These are phyloP conservation scores for Clohesyomyces aquaticus DNA, from an alignment of 495 filamentous ascomycete species.

Conservation along the genomic window DNA sequence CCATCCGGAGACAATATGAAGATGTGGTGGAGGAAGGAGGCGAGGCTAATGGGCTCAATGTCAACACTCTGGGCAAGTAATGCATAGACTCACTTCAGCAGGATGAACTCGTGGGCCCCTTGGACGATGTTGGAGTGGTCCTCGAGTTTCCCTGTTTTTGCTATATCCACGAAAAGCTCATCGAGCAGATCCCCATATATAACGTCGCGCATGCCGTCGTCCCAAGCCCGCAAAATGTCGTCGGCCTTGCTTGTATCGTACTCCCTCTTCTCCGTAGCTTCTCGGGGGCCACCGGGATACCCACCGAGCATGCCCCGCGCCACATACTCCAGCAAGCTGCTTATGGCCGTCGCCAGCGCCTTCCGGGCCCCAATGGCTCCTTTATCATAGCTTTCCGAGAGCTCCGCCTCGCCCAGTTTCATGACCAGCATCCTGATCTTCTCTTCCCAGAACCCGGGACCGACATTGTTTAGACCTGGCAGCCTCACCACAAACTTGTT, in stretches of 20 bases:
- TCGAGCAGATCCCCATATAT: conserved; percentile 63
- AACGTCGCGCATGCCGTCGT: conserved; percentile 59
- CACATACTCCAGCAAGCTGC: conserved; percentile 62
- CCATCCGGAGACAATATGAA: conserved; percentile 67
- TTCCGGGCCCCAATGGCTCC: conserved; percentile 65
- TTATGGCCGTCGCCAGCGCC: conserved; percentile 65
- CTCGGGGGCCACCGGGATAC: conserved; percentile 43
- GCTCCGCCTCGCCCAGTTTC: conserved; percentile 59
- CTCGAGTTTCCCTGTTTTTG: conserved; percentile 58
- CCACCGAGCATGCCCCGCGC: conserved; percentile 61
- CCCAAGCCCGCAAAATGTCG: conserved; percentile 60
- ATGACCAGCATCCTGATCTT: conserved; percentile 51
- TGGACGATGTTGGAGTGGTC: conserved; percentile 60
- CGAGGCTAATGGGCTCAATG: conserved; percentile 50
- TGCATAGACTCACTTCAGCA: conserved; percentile 55
- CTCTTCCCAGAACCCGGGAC: conserved; percentile 60
- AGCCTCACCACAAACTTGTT: conserved; percentile 59
- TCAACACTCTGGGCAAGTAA: background rate
- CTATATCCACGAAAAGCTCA: conserved; percentile 58
- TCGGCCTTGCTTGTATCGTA: conserved; percentile 60
- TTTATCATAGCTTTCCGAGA: conserved; percentile 73
- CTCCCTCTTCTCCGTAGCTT: conserved; percentile 42
- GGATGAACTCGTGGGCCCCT: conserved; percentile 59
- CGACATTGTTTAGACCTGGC: conserved; percentile 61
- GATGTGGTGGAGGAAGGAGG: conserved; percentile 65